Evolutionary conservation across 768 basidiomycete genomes (phyloP).

Genomic region (Rhizopogon vinicolor): DNA sequence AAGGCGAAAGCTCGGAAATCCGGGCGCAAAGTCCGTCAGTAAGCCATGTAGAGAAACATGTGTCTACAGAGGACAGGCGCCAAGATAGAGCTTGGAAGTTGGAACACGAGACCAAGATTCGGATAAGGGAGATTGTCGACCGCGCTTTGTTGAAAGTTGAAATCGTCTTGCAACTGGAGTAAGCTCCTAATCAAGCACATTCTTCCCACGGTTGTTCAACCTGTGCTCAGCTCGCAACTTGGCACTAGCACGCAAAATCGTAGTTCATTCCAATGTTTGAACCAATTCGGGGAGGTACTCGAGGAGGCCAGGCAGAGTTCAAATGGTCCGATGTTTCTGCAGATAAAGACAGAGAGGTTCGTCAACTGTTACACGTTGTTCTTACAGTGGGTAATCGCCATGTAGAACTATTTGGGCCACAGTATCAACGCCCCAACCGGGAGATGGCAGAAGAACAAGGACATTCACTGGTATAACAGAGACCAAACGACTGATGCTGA

Average conservation of each 20-base stretch:
- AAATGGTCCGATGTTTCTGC: slow-evolving; percentile 89
- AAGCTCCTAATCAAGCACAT: no score
- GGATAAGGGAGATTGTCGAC: no score
- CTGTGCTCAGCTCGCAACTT: no score
- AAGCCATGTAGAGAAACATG: no score
- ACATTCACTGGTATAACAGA: slow-evolving; percentile 92
- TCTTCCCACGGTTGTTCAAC: not conserved
- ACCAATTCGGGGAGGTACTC: slow-evolving; percentile 82
- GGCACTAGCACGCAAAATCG: not conserved
- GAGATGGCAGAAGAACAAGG: slow-evolving; percentile 97
- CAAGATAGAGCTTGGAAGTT: no score
- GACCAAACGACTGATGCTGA: slow-evolving; percentile 46
- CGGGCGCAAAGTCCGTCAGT: not conserved
- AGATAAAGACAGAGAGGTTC: slow-evolving; percentile 90
- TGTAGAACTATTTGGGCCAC: slow-evolving; percentile 90
- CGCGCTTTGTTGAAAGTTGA: no score
- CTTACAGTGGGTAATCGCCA: not conserved
- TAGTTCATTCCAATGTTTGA: slow-evolving; percentile 58
- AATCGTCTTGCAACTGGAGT: no score
- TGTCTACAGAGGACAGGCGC: no score
- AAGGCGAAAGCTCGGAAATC: not conserved
- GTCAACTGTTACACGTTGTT: slow-evolving; percentile 5
- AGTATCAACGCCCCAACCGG: slow-evolving; percentile 94
- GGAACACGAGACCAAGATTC: no score
- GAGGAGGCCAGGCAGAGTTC: slow-evolving; percentile 89